Evolutionary conservation across 2,329 filamentous ascomycete genomes (phyloP), one percentile per base, ranked within the genome.

Genomic region (Sphaerulina vaccinii): DNA sequence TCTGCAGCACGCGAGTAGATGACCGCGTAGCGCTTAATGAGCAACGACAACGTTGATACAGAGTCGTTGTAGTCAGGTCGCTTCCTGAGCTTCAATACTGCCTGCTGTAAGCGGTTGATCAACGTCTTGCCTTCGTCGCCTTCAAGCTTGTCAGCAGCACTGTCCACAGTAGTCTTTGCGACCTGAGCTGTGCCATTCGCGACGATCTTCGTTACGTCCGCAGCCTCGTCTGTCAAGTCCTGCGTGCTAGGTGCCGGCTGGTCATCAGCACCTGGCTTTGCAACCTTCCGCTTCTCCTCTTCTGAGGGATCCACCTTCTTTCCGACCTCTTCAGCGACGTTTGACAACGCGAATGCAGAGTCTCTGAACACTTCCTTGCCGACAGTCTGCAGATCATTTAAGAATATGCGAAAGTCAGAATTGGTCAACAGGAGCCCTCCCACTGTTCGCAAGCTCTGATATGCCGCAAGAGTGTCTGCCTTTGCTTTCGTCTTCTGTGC

Each of bases 361-460:
- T 96, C 91, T 45, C 84, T 84, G 67, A 96, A 90, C 0, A 97
- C 85, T 66, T 96, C 87, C 36, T 87, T 84, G 10, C 86, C 87
- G 40, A 96, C 81, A 0, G 85, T 84, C 39, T 84, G 84, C 35
- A 96, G 72, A 63, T 97, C 92, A 9, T 85, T 82, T 38, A 96
- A 75, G 62, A 97, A 90, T 5, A 91, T 77, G 33, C 91, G 85
- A 68, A 97, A 96, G 64, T 96, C 90, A 0, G 87, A 84, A 67
- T 97, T 97, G 11, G 88, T 90, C 37, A 97, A 75, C 1, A 96
- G 79, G n/a, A 97, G 75, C 2, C 86, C 87, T 23, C 87, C 86
- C 0, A 97, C 83, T 0, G 90, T 96, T 52, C 84, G 86, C 41
- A 96, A 73, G 68, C 90, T 96, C 65, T 87, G 79, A 64, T 91